Base-by-base conservation (phyloP, 192 early-diverging fungal genomes). In the Podila minutissima region DNA sequence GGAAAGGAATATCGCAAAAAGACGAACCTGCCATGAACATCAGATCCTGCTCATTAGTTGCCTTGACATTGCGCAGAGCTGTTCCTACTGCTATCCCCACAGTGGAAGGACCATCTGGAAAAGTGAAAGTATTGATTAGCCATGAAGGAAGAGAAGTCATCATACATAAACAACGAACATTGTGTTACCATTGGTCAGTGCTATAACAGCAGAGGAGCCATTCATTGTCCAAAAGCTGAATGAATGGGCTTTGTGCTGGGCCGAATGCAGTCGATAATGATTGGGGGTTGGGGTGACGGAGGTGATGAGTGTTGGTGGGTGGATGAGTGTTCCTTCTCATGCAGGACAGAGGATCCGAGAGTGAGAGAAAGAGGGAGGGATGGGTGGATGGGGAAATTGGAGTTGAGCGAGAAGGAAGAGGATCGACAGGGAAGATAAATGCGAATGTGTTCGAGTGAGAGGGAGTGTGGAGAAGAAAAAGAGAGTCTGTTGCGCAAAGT, bases 1-100 rank as follows among this genome's bases (percentile, higher is more conserved):
- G 8, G 41, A 41, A 41, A 12, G 11, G 29, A 33, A 2, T 33
- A 33, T 33, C 33, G 33, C 33, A 12, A 17, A 41, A 46, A 17
- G 41, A 46, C 53, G 53, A n/a, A 55, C 53, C 53, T 55, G 53
- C 24, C 53, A 55, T 55, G 53, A 55, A 55, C 53, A 55, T 55
- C n/a, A 55, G 53, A 55, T 55, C 53, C n/a, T 26, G 53, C n/a
- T 55, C 53, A 26, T 55, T 55, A 5, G 22, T 10, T 24, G 53
- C 53, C 20, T n/a, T 24, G n/a, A 55, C 53, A 55, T 55, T 55
- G 20, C 53, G 6, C 24, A 55, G 22, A 55, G 53, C 53, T n/a
- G 4, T 55, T 26, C 53, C 53, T 24, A 55, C 53, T 11, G 53
- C 53, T 22, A 55, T 55, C 53, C n/a, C 53, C 24, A 12, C 53